These are phyloP conservation scores for Miscanthus lutarioriparius DNA, from an alignment of 176 grass and related monocot genomes.

Conservation along the genomic window DNA sequence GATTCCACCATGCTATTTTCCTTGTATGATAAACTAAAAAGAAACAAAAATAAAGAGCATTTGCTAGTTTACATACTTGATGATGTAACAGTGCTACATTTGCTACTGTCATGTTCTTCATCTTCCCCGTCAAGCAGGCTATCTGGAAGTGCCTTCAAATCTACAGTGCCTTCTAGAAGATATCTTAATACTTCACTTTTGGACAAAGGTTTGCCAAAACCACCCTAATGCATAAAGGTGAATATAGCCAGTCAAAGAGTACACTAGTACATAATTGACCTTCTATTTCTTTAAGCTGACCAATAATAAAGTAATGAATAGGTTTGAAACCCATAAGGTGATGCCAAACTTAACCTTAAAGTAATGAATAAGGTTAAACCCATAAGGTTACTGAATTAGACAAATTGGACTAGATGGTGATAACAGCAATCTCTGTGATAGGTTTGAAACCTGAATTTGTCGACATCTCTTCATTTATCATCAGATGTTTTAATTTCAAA, in stretches of 20 bases:
- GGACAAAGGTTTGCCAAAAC: constrained; percentile 37
- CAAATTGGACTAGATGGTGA: neutral
- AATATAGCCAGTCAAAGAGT: neutral
- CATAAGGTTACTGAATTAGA: neutral
- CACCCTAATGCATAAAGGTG: constrained; percentile 47
- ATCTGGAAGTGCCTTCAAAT: constrained; percentile 46
- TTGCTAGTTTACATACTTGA: constrained; percentile 41
- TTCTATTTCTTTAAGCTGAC: neutral
- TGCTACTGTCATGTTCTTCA: constrained; percentile 41
- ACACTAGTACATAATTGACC: neutral
- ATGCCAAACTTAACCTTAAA: neutral
- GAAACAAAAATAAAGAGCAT: constrained; percentile 16
- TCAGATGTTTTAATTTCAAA: neutral
- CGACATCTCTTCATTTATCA: constrained; percentile 13
- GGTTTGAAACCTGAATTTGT: neutral
- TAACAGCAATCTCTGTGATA: neutral
- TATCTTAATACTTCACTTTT: constrained; percentile 63
- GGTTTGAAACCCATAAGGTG: neutral
- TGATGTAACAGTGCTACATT: constrained; percentile 26
- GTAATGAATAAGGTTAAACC: neutral
- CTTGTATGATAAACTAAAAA: neutral
- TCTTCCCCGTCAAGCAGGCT: constrained; percentile 50
- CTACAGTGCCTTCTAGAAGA: constrained; percentile 70
- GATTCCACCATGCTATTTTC: neutral
- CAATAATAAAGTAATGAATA: neutral